Evolutionary conservation across 441 rosid genomes (phyloP).

Genomic region (Erodium trifolium): DNA sequence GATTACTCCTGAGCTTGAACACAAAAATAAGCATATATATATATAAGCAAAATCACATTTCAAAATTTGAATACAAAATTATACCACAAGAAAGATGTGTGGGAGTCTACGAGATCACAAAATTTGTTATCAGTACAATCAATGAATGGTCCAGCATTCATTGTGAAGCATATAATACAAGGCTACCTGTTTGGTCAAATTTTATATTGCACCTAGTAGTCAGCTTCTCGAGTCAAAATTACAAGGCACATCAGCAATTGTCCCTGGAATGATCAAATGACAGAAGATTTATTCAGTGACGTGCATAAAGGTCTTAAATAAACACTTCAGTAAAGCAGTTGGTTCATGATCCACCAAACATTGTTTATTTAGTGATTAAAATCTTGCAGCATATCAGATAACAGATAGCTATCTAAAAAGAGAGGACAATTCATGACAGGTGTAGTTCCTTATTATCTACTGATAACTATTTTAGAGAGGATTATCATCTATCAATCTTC

Average conservation of each 20-base stretch:
- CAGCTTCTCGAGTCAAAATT: background rate
- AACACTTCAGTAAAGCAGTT: background rate
- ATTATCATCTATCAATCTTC: background rate
- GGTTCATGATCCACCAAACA: slow-evolving; percentile 3
- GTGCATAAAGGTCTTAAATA: background rate
- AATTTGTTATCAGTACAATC: slow-evolving; percentile 8
- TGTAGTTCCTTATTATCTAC: background rate
- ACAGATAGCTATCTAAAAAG: background rate
- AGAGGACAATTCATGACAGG: background rate
- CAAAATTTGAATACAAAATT: background rate
- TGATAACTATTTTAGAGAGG: background rate
- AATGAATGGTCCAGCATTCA: background rate
- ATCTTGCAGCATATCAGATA: too few relatives aligned
- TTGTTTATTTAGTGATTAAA: background rate
- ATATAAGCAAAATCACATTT: background rate
- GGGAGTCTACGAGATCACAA: slow-evolving; percentile 9
- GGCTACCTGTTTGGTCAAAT: background rate
- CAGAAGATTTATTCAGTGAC: background rate
- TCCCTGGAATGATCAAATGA: background rate
- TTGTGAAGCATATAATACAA: background rate
- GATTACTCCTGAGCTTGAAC: background rate
- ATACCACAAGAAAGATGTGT: slow-evolving; percentile 1
- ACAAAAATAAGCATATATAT: background rate
- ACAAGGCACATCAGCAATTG: slow-evolving; percentile 15
- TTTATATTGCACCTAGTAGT: slow-evolving; percentile 13